Base-by-base conservation (phyloP, 495 filamentous ascomycete species). In the Talaromyces borbonicus region DNA sequence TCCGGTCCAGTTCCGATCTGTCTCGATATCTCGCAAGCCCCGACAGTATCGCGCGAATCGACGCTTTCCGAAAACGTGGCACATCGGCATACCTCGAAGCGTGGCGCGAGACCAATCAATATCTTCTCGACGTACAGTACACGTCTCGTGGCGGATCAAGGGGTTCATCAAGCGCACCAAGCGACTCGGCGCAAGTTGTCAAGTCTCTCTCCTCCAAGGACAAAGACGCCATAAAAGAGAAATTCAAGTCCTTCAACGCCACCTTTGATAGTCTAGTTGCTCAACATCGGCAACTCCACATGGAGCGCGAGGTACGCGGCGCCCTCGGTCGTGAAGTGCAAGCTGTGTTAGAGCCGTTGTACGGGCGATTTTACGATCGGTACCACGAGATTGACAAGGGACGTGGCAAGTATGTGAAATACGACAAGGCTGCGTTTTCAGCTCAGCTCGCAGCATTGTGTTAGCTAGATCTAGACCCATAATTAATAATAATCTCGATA, bases 351-450 rank as follows among this genome's bases (percentile, higher is more conserved):
- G 90, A 95, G 66, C 89, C 93, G 36, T 74, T 99, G 14, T 99
- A 99, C 70, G 79, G 79, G 41, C 77, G 93, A 9, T 99, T 97
- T 66, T 95, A 87, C 73, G 93, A 97, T 66, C 80, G 90, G 15
- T 99, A 99, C 65, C 90, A 96, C 60, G 92, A 97, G 68, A 74
- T 95, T 52, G 94, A 97, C 65, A 95, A 92, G 65, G 89, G 92
- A 25, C 86, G 86, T 60, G 88, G 88, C 48, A 97, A 97, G 66
- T 95, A 97, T 65, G 87, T 90, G 65, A 95, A 90, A 71, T 97
- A 92, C 59, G 89, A 96, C 66, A 95, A 95, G 67, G 74, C 72
- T 14, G 64, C 59, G 36, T 54, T 77, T 41, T 62, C 73, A 35
- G 63, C 68, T 18, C 64, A 72, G 43, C 51, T 77, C 47, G 68